Conservation (phyloP, 75 land plant species). For the Sequoiadendron giganteum region DNA sequence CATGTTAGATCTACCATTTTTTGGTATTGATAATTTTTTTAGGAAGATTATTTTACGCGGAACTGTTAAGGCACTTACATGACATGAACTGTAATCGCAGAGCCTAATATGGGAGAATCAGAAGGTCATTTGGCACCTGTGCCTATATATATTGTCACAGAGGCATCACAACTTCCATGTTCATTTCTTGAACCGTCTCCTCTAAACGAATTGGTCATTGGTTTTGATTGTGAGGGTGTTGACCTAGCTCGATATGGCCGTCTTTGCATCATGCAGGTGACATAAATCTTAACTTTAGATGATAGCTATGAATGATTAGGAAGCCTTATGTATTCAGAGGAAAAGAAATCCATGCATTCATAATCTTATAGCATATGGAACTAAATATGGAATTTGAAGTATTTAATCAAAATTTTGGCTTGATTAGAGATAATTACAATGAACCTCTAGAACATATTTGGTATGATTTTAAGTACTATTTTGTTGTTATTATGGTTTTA, state of each 20-base stretch:
- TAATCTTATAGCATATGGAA: not conserved
- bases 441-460: not conserved
- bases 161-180: conserved; percentile 68
- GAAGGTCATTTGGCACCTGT: conserved; percentile 26
- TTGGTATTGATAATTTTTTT: not conserved
- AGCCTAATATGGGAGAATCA: conserved; percentile 6
- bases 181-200: conserved; percentile 70
- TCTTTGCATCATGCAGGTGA: conserved; percentile 92
- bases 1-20: not conserved
- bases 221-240: conserved; percentile 96
- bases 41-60: not conserved
- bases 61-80: not conserved
- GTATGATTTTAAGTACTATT: not conserved
- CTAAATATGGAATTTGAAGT: not conserved
- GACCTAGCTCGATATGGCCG: conserved; percentile 81
- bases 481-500: not conserved
- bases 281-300: not conserved
- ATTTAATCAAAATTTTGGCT: not conserved
- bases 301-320: not conserved
- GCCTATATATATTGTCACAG: conserved; percentile 67
- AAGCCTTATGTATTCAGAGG: not conserved
- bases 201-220: conserved; percentile 54
- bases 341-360: not conserved
- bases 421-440: not conserved
- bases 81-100: not conserved